A percentile compares a stretch with the other conserved stretches of the same genome.
These are phyloP conservation scores for Talaromyces wortmannii DNA, from an alignment of 495 filamentous ascomycete genomes.

Conservation along the genomic window DNA sequence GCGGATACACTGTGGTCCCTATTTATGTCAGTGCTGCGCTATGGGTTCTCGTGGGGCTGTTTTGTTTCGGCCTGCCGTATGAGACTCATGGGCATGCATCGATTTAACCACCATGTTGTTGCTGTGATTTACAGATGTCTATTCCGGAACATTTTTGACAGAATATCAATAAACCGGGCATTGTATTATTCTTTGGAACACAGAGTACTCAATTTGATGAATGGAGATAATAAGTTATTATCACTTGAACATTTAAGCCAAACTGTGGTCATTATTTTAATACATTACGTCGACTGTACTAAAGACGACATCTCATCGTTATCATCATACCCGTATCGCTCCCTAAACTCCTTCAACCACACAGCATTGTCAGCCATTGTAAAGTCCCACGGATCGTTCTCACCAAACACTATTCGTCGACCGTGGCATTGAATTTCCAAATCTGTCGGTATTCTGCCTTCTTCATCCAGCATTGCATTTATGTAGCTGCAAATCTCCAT, in stretches of 20 bases:
- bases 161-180: no score
- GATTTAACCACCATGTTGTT: not conserved
- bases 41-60: conserved; percentile 20
- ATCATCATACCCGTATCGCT: conserved; percentile 9
- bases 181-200: no score
- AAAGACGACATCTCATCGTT: not conserved
- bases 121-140: no score
- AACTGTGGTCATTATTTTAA: no score
- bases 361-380: conserved; percentile 52
- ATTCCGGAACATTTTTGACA: no score
- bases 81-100: conserved; percentile 24
- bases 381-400: conserved; percentile 57
- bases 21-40: conserved; percentile 27
- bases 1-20: conserved; percentile 22
- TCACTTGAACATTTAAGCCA: not conserved
- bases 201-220: not conserved
- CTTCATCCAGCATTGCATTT: not conserved
- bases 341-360: conserved; percentile 54
- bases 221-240: not conserved
- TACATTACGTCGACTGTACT: not conserved
- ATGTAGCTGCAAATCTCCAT: not conserved
- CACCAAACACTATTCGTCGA: conserved; percentile 52
- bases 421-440: conserved; percentile 21
- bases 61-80: conserved; percentile 24
- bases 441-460: not conserved